These are phyloP conservation scores for Juglanconis juglandina DNA, from an alignment of 2,329 filamentous ascomycete genomes.

Conservation along the genomic window DNA sequence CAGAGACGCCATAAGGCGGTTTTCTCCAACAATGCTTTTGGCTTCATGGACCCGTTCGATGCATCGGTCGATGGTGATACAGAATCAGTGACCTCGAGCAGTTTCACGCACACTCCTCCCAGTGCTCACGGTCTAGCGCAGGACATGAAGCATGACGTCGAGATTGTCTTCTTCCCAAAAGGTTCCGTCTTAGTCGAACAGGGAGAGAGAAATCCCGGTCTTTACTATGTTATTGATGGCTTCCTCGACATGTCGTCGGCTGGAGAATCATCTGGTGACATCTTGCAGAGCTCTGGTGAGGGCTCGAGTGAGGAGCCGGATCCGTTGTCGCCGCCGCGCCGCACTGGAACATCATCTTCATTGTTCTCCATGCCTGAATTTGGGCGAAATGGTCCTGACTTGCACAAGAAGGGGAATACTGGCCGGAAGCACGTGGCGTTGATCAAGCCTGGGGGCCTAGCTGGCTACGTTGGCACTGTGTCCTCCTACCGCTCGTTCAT, in stretches of 20 bases:
- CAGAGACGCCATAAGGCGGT: constrained; percentile 73
- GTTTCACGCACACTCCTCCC: constrained; percentile 56
- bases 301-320: constrained; percentile 33
- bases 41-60: constrained; percentile 83
- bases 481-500: constrained; percentile 96
- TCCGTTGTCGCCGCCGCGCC: constrained; percentile 17
- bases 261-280: constrained; percentile 49
- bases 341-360: constrained; percentile 15
- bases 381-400: constrained; percentile 29
- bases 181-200: constrained; percentile 93
- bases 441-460: constrained; percentile 90
- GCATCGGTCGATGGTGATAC: constrained; percentile 75
- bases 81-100: constrained; percentile 76
- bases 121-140: constrained; percentile 66
- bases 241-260: constrained; percentile 90
- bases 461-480: constrained; percentile 90
- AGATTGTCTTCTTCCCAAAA: constrained; percentile 96
- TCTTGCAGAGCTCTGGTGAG: constrained; percentile 34
- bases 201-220: constrained; percentile 89
- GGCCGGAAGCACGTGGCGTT: constrained; percentile 72
- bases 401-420: constrained; percentile 44
- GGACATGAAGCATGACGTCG: constrained; percentile 86
- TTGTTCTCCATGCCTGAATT: constrained; percentile 26
- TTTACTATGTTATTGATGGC: constrained; percentile 97
- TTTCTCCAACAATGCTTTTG: constrained; percentile 81